Conservation (phyloP, 495 filamentous ascomycete genomes). For the Bacidia rubella region DNA sequence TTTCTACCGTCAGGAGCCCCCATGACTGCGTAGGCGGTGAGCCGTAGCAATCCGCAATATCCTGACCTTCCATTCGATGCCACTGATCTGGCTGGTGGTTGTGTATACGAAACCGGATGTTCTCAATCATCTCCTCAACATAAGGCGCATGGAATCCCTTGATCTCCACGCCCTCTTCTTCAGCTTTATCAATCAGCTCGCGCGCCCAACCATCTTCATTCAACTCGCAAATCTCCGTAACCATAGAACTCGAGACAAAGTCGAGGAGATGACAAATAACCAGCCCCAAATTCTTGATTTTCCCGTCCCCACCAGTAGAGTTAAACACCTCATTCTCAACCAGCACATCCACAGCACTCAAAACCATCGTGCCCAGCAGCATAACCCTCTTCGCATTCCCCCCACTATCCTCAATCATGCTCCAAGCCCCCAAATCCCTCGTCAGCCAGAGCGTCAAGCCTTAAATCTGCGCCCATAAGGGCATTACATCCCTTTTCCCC, state of each 20-base stretch:
- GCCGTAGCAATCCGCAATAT: not conserved
- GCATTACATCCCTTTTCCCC: slow-evolving; percentile 23
- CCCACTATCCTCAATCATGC: no score
- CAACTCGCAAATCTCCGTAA: not conserved
- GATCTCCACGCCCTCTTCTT: not conserved
- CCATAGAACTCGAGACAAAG: slow-evolving; percentile 7
- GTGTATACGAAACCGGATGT: not conserved
- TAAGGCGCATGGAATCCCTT: not conserved
- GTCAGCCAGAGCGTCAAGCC: no score
- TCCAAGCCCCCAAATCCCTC: no score
- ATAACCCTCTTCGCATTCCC: no score
- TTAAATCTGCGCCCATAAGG: no score
- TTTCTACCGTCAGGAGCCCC: not conserved
- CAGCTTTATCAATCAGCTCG: not conserved
- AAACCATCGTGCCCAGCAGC: no score
- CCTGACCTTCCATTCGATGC: not conserved
- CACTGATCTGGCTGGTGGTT: not conserved
- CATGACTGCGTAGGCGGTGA: not conserved
- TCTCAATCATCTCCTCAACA: not conserved
- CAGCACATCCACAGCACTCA: no score
- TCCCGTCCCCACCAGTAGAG: slow-evolving; percentile 18
- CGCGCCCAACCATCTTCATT: slow-evolving; percentile 9
- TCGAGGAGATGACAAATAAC: slow-evolving; percentile 20
- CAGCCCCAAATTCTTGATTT: slow-evolving; percentile 25
- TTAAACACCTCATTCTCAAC: slow-evolving; percentile 19